Evolutionary conservation across 345 rosid species (phyloP), one percentile per base, ranked within the genome.

Genomic region (Rhizophora apiculata): DNA sequence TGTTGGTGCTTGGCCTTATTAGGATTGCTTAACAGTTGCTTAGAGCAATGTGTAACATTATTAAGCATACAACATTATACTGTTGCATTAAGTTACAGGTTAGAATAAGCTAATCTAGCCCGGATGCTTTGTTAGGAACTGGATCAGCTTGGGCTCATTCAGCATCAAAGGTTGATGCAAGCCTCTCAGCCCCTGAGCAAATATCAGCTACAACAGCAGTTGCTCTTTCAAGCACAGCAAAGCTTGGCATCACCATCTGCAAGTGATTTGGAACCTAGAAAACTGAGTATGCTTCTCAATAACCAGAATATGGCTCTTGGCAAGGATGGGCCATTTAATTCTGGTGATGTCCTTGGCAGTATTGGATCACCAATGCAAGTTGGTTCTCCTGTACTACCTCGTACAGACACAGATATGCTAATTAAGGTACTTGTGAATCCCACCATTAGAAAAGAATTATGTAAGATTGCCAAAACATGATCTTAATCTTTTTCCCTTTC

Each of bases 211-310:
- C 90, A 83, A 56, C 91, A 85, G 55, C 91, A 83, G 57, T 70
- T 73, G 59, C 65, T 85, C 74, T 83, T 80, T 77, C 94, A 81
- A 39, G 84, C 88, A 21, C 89, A 82, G 72, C 89, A 82, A 66
- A 82, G 72, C 58, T 68, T 80, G 75, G 64, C 85, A 27, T 72
- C 80, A 18, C 78, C 82, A 24, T 78, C 89, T 59, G 75, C 70
- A 63, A 81, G 61, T 65, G 91, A 84, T 66, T 61, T 86, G 72
- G 95, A 85, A 32, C 60, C 70, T 62, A 78, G 86, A 67, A 87
- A 78, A 69, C 69, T 85, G 68, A 80, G 82, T 48, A 77, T 77
- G 84, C 85, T 86, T 82, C 80, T 74, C 20, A 72, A 68, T 75
- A 79, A 55, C 78, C 85, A 73, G 62, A 79, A 68, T 62, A 74